These are phyloP conservation scores for Aspergillus terreus DNA, from an alignment of 2,329 filamentous ascomycete species.

Conservation along the genomic window DNA sequence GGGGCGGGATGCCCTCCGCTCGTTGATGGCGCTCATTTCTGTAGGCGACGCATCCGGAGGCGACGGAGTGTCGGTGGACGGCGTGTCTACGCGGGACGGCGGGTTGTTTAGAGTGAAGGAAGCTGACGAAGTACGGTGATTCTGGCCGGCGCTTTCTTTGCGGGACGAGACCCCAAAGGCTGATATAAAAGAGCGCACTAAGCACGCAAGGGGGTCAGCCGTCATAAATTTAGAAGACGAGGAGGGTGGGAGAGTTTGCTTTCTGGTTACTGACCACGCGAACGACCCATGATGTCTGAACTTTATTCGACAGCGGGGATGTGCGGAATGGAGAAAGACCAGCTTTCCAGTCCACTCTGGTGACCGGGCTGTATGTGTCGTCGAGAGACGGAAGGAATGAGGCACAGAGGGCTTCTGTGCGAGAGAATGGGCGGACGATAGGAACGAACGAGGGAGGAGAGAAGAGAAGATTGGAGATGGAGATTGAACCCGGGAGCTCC, in stretches of 20 bases:
- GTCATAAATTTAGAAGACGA: neutral
- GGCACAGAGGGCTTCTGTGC: neutral
- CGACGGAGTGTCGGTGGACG: slow-evolving; percentile 35
- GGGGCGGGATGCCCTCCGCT: slow-evolving; percentile 61
- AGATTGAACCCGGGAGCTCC: slow-evolving; percentile 14
- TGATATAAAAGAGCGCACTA: slow-evolving; percentile 87
- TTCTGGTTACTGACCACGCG: slow-evolving; percentile 32
- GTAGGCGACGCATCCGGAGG: slow-evolving; percentile 36
- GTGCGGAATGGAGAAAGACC: slow-evolving; percentile 14
- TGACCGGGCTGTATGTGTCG: neutral
- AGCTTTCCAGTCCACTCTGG: slow-evolving; percentile 6
- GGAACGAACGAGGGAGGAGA: slow-evolving; percentile 1
- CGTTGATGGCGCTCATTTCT: slow-evolving; percentile 41
- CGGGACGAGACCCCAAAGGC: slow-evolving; percentile 40
- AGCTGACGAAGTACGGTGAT: slow-evolving; percentile 19
- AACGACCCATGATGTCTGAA: slow-evolving; percentile 32
- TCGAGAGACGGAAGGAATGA: neutral
- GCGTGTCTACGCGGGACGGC: slow-evolving; percentile 26
- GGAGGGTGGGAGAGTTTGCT: slow-evolving; percentile 2
- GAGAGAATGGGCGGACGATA: slow-evolving; percentile 1
- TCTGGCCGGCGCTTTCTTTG: slow-evolving; percentile 34
- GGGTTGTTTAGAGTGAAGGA: slow-evolving; percentile 18
- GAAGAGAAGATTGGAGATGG: slow-evolving; percentile 1
- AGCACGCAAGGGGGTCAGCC: slow-evolving; percentile 25
- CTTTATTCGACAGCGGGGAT: slow-evolving; percentile 3